Base-by-base conservation (phyloP, 208 protist species). In the Borovskyia barvae region DNA sequence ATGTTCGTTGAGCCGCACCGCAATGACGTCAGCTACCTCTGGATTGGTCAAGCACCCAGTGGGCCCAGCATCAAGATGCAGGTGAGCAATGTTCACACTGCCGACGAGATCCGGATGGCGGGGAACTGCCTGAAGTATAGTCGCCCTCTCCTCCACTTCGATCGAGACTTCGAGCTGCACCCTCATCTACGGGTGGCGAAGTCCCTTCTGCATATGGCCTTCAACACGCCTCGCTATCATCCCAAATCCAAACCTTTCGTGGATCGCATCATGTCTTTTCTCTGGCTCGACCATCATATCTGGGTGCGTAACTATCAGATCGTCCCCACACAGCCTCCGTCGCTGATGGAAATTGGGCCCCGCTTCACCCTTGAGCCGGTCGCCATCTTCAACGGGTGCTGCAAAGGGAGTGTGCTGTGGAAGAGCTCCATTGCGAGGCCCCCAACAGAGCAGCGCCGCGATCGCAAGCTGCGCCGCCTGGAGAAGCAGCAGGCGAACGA, bases 221-320 rank as follows among this genome's bases (percentile, higher is more conserved):
- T 99, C 77, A 94, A 94, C 47, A 97, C 93, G 0, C 98, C 98
- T 15, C 82, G 93, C 35, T 85, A 91, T 40, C 97, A 99, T 77
- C 94, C 95, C 33, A 98, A 98, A 59, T 97, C 87, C 49, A 99
- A 99, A 75, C 98, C 98, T 8, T 99, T 99, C 70, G 68, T 99
- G 28, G 98, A 99, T 74, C 98, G 98, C 72, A 90, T 99, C 40
- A 84, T 99, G 43, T 85, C 71, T 29, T 99, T 99, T 71, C 97
- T 92, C 66, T 91, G 96, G 57, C 83, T 97, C 22, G 98, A 99
- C 62, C 67, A 83, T 32, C 91, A 95, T 55, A 97, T 99, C 52
- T 99, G 97, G 98, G 98, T 99, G 57, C 86, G 98, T 45, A 96
- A 99, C 77, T 99, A 99, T 69, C 98, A 99, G 79, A 97, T 99